Percentiles rank a stretch among this genome's conserved stretches.
These are phyloP conservation scores for Aspergillus diversus DNA, from an alignment of 495 filamentous ascomycete species.

Conservation along the genomic window DNA sequence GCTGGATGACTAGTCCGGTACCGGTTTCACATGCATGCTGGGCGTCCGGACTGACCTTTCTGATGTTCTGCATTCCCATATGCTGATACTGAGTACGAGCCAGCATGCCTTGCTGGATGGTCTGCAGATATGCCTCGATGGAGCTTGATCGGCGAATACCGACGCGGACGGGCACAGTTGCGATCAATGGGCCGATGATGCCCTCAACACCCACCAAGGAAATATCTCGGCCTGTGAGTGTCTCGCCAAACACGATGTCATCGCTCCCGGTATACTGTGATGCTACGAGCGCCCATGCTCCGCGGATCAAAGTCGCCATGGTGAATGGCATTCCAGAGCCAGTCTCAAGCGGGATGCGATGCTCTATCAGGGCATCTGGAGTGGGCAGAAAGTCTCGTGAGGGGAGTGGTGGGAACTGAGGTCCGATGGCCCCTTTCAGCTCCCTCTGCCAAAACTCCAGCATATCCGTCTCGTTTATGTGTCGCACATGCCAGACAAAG, in stretches of 20 bases:
- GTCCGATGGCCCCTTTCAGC: conserved; percentile 54
- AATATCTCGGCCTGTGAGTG: conserved; percentile 54
- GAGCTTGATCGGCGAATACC: conserved; percentile 32
- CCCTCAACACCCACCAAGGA: conserved; percentile 49
- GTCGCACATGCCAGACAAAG: conserved; percentile 48
- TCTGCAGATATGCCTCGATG: conserved; percentile 40
- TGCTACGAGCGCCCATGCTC: conserved; percentile 63
- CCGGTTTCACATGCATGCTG: conserved; percentile 66
- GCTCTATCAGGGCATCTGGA: conserved; percentile 55
- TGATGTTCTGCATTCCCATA: conserved; percentile 71
- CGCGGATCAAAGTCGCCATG: conserved; percentile 61
- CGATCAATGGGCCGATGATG: conserved; percentile 61
- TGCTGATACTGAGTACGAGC: conserved; percentile 65
- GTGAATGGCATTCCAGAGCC: conserved; percentile 49
- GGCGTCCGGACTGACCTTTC: conserved; percentile 61
- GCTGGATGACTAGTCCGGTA: conserved; percentile 60
- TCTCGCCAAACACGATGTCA: conserved; percentile 64
- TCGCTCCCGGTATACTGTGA: conserved; percentile 55
- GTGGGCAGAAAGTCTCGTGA: conserved; percentile 56
- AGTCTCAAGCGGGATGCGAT: conserved; percentile 48
- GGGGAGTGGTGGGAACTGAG: conserved; percentile 62
- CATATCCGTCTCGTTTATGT: conserved; percentile 39
- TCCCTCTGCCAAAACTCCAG: conserved; percentile 49
- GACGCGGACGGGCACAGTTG: conserved; percentile 66
- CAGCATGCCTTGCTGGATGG: conserved; percentile 56